phyloP scores from a whole-genome alignment of 2,329 filamentous ascomycete species.

The Podosphaera xanthii region DNA sequence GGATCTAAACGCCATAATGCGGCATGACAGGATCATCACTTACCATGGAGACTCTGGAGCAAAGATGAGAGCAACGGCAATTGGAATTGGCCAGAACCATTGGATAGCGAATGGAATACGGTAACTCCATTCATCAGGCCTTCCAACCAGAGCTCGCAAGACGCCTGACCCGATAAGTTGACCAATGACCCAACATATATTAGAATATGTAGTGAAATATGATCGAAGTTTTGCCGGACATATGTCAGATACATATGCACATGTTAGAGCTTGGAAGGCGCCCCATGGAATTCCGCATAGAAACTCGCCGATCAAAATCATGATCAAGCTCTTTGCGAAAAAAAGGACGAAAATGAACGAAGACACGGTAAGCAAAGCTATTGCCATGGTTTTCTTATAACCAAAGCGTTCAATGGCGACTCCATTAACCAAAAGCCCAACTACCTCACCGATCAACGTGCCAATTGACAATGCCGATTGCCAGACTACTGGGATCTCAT shows the following conservation, averaged over 20 bases:
- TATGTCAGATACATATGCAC: neutral
- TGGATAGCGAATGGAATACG: conserved; percentile 22
- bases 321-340: conserved; percentile 18
- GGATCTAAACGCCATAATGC: conserved; percentile 9
- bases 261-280: neutral
- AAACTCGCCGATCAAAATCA: conserved; percentile 17
- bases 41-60: conserved; percentile 25
- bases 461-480: conserved; percentile 9
- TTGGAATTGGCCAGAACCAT: conserved; percentile 26
- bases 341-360: conserved; percentile 27
- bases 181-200: conserved; percentile 11
- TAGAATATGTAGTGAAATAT: conserved; percentile 9
- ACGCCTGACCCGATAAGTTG: conserved; percentile 24
- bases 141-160: conserved; percentile 19
- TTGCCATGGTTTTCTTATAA: conserved; percentile 4
- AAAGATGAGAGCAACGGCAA: conserved; percentile 21
- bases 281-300: conserved; percentile 1
- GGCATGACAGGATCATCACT: neutral
- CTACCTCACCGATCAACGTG: conserved; percentile 8
- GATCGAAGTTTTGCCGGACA: neutral
- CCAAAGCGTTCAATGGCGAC: conserved; percentile 5
- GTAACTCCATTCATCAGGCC: conserved; percentile 14
- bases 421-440: conserved; percentile 26
- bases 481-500: conserved; percentile 24
- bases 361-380: conserved; percentile 15